Base-by-base conservation (phyloP, 805 yeast genomes). In the Teunomyces pallodes region DNA sequence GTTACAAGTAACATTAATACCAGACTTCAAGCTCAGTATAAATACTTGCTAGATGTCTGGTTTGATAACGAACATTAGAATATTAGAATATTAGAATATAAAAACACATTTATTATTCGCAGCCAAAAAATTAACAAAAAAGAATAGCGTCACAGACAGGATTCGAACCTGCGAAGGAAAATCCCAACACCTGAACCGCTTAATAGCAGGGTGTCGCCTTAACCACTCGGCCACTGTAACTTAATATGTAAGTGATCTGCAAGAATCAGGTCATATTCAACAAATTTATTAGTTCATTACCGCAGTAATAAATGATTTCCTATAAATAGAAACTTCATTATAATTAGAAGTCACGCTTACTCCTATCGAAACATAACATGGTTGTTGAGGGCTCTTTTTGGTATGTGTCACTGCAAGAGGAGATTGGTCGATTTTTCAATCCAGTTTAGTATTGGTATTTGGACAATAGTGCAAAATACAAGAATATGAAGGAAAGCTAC, bases 111-210 rank as follows among this genome's bases (percentile, higher is more conserved):
- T 31, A 39, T 31, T 20, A n/a, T 40, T 42, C 13, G 43, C 43
- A 36, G 27, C 36, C 32, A 44, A 32, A 33, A 49, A 45, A 3
- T 1, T 1, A 4, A 4, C 5, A 67, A 79, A 80, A 80, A 75
- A 80, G 75, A 73, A 73, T 67, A 64, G 58, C 96, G 96, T 87
- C 87, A 89, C 95, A 86, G 95, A 88, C 96, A 89, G 95, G 96
- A 89, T 89, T 89, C 96, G 96, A 89, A 89, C 96, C 95, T 89
- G 96, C 96, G 96, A 67, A 70, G 73, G 76, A 65, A 72, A 61
- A 64, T 64, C 76, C 73, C 77, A 72, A 71, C 72, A 45, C 57
- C 54, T 53, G 24, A 47, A 36, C 57, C 41, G 54, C 57, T 24
- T 27, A 47, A 74, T 83, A 84, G 90, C 89, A 84, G 90, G 89